A percentile compares a stretch with the other conserved stretches of the same genome.
Conservation (phyloP, 768 basidiomycete genomes). For the Kwoniella shandongensis region DNA sequence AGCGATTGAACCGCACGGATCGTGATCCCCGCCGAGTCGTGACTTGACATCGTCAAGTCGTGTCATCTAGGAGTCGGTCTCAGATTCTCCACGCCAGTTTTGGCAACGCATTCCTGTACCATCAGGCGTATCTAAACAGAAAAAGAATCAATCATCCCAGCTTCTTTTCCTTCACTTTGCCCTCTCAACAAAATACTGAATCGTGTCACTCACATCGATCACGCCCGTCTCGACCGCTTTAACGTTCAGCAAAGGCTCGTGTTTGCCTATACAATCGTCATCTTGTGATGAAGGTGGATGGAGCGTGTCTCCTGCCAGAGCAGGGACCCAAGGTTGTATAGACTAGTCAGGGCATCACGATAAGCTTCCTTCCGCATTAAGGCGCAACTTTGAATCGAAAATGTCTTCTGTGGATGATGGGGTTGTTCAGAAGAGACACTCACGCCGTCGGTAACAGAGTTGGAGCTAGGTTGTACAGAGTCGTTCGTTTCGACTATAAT, state of each 20-base stretch:
- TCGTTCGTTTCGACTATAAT: conserved; percentile 79
- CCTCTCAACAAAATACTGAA: no score
- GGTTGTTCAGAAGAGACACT: conserved; percentile 15
- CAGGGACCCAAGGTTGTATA: conserved; percentile 46
- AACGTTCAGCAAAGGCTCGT: conserved; percentile 45
- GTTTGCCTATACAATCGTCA: conserved; percentile 27
- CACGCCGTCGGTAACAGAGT: conserved; percentile 33
- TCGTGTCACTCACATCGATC: conserved; percentile 44
- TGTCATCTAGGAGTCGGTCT: background rate
- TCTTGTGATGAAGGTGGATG: conserved; percentile 27
- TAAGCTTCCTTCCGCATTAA: background rate
- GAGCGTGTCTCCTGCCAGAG: conserved; percentile 37
- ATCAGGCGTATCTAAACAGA: conserved; percentile 43
- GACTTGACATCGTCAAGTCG: no score
- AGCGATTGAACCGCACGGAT: no score
- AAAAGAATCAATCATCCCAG: no score
- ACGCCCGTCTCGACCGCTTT: conserved; percentile 52
- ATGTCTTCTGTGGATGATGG: no score
- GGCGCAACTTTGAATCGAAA: no score
- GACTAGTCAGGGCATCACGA: conserved; percentile 18
- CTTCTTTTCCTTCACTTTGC: no score
- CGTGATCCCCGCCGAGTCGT: no score
- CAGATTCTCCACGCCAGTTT: conserved; percentile 35
- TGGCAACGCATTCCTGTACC: conserved; percentile 49
- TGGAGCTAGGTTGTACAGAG: conserved; percentile 51